phyloP scores from a whole-genome alignment of 768 basidiomycete species.

The Crassisporium funariophilum region DNA sequence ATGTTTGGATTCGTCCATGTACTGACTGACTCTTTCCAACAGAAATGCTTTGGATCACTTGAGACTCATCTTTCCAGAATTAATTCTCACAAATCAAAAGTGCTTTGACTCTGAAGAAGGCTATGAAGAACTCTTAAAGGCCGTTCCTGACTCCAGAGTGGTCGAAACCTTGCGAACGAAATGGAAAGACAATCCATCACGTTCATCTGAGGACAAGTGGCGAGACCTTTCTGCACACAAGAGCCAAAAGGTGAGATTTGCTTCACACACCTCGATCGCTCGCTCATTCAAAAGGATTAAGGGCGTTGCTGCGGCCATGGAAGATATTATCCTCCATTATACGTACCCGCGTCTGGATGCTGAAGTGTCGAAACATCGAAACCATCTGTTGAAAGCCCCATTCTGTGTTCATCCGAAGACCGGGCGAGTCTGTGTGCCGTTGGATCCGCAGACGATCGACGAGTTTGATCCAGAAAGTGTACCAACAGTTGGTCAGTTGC shows the following conservation, averaged over 20 bases:
- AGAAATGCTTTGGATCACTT: constrained; percentile 55
- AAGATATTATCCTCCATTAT: constrained; percentile 91
- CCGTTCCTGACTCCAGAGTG: constrained; percentile 67
- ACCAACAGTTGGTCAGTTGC: constrained; percentile 84
- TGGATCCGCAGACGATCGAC: constrained; percentile 75
- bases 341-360: constrained; percentile 96
- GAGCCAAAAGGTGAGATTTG: constrained; percentile 38
- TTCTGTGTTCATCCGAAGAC: constrained; percentile 98
- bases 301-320: constrained; percentile 54
- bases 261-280: constrained; percentile 2
- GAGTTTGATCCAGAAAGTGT: constrained; percentile 84
- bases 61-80: constrained; percentile 54
- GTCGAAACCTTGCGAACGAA: constrained; percentile 49
- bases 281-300: constrained; percentile 17
- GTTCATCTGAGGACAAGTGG: constrained; percentile 77
- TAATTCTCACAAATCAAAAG: constrained; percentile 84
- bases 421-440: constrained; percentile 91
- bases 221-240: constrained; percentile 51
- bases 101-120: constrained; percentile 73
- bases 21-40: background rate
- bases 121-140: constrained; percentile 71
- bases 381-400: constrained; percentile 96
- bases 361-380: constrained; percentile 96
- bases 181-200: constrained; percentile 58
- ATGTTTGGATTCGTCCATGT: constrained; percentile 1